These are phyloP conservation scores for Myriosclerotinia duriaeana DNA, from an alignment of 2,329 filamentous ascomycete species.

Conservation along the genomic window DNA sequence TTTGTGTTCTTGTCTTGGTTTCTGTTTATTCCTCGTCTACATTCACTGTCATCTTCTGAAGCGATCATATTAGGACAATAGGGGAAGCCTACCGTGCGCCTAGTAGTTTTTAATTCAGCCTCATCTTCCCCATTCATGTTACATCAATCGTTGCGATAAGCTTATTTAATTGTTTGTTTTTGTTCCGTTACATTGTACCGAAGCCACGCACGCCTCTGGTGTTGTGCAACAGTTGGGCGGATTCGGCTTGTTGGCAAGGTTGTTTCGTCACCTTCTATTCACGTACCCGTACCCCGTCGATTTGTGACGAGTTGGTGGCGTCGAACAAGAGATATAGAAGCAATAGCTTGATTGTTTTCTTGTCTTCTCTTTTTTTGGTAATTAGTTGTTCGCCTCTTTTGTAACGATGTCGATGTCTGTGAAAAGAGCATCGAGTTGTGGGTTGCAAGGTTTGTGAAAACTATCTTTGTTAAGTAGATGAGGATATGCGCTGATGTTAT, in stretches of 20 bases:
- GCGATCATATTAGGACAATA: too few species aligned
- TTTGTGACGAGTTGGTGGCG: neutral
- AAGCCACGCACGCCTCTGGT: neutral
- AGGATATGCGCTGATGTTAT: neutral
- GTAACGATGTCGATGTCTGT: neutral
- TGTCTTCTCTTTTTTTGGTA: neutral
- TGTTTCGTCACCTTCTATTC: neutral
- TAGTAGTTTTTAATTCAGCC: neutral
- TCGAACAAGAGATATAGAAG: neutral
- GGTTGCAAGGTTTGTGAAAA: neutral
- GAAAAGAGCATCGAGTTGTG: neutral
- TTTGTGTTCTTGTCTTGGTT: too few species aligned
- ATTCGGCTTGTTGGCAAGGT: neutral
- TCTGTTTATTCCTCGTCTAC: too few species aligned
- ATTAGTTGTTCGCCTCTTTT: neutral
- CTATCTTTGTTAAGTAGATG: too few species aligned
- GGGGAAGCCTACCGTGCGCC: too few species aligned
- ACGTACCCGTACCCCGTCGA: neutral
- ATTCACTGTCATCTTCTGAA: too few species aligned
- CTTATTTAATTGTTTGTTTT: conserved; percentile 1
- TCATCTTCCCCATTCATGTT: neutral
- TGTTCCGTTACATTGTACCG: neutral
- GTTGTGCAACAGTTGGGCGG: neutral
- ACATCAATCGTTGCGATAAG: neutral
- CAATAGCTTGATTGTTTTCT: neutral